phyloP scores from a whole-genome alignment of 306 rosid genomes.

The Styphnolobium japonicum region DNA sequence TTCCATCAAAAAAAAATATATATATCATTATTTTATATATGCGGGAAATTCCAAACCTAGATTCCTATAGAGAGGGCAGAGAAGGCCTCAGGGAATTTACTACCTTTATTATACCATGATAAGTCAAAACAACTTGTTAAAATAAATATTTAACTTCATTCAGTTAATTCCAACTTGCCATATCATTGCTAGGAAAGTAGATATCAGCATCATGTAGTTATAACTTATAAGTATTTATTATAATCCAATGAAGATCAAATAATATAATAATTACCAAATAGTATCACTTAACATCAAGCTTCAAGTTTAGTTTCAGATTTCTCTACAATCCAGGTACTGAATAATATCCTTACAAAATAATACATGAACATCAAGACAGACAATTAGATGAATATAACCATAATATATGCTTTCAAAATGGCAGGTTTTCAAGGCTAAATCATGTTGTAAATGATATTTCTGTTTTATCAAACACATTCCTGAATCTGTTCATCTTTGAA shows the following conservation, averaged over 20 bases:
- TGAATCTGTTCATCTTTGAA: constrained; percentile 19
- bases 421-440: constrained; percentile 1
- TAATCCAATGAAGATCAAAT: not conserved
- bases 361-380: constrained; percentile 21
- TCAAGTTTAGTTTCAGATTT: not conserved
- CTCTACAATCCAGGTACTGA: not conserved
- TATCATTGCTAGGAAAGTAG: too few relatives aligned
- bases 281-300: not conserved
- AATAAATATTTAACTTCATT: too few relatives aligned
- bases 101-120: not conserved
- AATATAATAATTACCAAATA: too few relatives aligned
- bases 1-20: not conserved
- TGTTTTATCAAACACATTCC: constrained; percentile 19
- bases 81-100: not conserved
- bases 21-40: not conserved
- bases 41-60: not conserved
- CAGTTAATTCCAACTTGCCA: too few relatives aligned
- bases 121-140: not conserved
- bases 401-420: not conserved
- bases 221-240: not conserved
- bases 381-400: not conserved
- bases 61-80: not conserved
- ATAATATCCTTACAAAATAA: too few relatives aligned
- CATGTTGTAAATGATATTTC: constrained; percentile 28
- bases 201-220: not conserved